Evolutionary conservation across 1,284 basidiomycete species (phyloP).

Genomic region (Xerocomus nothofagi): DNA sequence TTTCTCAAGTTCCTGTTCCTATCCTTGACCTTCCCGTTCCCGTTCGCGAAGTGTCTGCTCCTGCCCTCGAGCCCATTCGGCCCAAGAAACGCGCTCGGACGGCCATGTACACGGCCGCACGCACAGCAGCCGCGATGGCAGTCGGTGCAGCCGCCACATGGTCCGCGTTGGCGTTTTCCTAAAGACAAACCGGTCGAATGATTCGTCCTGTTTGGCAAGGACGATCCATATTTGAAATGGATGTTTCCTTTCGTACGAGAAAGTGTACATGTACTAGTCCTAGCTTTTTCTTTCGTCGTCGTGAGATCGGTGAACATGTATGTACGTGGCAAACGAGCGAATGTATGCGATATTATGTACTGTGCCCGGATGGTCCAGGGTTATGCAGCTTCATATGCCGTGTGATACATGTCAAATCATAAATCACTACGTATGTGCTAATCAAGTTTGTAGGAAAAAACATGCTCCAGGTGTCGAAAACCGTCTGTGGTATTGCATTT

Average conservation of each 20-base stretch:
- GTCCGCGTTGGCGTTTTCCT: slow-evolving; percentile 66
- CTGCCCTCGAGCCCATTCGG: slow-evolving; percentile 3
- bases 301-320: too few relatives aligned
- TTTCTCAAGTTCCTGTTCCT: not conserved
- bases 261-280: not conserved
- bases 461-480: too few relatives aligned
- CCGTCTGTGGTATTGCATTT: too few relatives aligned
- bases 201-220: not conserved
- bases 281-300: too few relatives aligned
- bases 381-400: too few relatives aligned
- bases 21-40: not conserved
- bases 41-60: not conserved
- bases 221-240: not conserved
- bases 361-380: too few relatives aligned
- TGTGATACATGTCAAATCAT: too few relatives aligned
- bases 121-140: slow-evolving; percentile 57
- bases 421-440: too few relatives aligned
- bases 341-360: too few relatives aligned
- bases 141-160: slow-evolving; percentile 67
- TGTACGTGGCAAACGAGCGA: too few relatives aligned
- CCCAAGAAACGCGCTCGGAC: slow-evolving; percentile 49
- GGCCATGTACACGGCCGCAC: slow-evolving; percentile 44
- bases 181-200: slow-evolving; percentile 16
- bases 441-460: too few relatives aligned
- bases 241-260: not conserved